Conservation (phyloP, 345 rosid species). For the Bruguiera gymnorhiza region DNA sequence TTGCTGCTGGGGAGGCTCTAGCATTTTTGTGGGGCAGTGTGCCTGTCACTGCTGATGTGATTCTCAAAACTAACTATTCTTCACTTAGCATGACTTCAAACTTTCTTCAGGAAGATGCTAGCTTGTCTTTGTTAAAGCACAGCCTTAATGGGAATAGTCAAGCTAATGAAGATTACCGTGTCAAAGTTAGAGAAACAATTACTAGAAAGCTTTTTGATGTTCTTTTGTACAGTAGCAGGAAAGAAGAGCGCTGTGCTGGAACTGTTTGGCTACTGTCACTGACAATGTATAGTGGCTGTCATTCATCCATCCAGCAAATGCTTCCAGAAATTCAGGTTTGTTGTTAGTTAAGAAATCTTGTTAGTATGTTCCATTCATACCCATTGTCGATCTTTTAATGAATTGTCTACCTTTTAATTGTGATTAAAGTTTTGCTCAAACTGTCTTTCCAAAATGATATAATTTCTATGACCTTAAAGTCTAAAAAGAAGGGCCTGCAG, state of each 20-base stretch:
- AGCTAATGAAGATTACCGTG: conserved; percentile 45
- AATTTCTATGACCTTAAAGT: too few species aligned
- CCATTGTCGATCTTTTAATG: neutral
- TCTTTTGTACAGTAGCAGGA: conserved; percentile 82
- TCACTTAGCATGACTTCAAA: conserved; percentile 86
- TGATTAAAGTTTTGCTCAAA: too few species aligned
- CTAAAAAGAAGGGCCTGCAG: too few species aligned
- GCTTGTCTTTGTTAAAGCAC: conserved; percentile 42
- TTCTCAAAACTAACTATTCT: conserved; percentile 80
- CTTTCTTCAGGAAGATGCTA: conserved; percentile 75
- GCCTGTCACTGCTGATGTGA: conserved; percentile 80
- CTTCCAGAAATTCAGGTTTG: conserved; percentile 97
- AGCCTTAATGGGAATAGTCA: conserved; percentile 40
- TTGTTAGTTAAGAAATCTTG: conserved; percentile 7
- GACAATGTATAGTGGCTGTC: conserved; percentile 86
- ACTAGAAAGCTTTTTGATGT: conserved; percentile 70
- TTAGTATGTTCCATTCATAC: neutral
- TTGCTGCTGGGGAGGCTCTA: conserved; percentile 95
- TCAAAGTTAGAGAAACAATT: conserved; percentile 56
- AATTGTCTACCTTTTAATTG: too few species aligned
- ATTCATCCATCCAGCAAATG: conserved; percentile 75
- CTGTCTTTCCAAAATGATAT: too few species aligned
- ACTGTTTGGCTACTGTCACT: conserved; percentile 89
- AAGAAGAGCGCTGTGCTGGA: conserved; percentile 98
- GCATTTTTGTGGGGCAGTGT: conserved; percentile 93